Percentiles rank a stretch among this genome's conserved stretches.
phyloP scores from a whole-genome alignment of 2,329 filamentous ascomycete species.

The Fusarium sp. region DNA sequence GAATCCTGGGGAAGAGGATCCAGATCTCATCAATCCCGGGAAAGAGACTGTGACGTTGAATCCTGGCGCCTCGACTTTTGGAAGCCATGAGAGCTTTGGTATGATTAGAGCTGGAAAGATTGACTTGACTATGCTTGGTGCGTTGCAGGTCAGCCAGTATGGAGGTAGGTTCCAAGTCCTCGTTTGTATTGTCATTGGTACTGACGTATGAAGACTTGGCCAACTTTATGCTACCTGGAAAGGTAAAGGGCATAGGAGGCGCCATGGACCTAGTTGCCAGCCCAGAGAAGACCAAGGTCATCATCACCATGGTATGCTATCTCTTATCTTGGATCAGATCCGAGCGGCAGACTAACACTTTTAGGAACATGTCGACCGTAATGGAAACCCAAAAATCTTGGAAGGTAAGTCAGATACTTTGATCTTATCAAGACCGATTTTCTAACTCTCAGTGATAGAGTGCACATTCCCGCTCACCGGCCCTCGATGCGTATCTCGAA shows the following conservation, averaged over 20 bases:
- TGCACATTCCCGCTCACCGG: slow-evolving; percentile 91
- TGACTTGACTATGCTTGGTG: slow-evolving; percentile 85
- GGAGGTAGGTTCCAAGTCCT: no score
- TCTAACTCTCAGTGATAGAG: slow-evolving; percentile 14
- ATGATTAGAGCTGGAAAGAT: slow-evolving; percentile 88
- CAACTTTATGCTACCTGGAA: slow-evolving; percentile 91
- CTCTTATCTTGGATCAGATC: background rate
- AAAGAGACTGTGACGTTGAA: slow-evolving; percentile 89
- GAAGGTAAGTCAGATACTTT: slow-evolving; percentile 63
- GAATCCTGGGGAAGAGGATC: slow-evolving; percentile 77
- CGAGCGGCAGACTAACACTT: background rate
- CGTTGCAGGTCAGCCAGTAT: slow-evolving; percentile 82
- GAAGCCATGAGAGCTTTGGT: slow-evolving; percentile 80
- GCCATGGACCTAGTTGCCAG: slow-evolving; percentile 94
- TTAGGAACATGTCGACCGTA: slow-evolving; percentile 87
- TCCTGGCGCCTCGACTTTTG: slow-evolving; percentile 80
- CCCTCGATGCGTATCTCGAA: slow-evolving; percentile 82
- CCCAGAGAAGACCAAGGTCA: slow-evolving; percentile 84
- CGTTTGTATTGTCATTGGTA: no score
- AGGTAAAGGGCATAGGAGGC: slow-evolving; percentile 91
- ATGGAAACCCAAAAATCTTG: slow-evolving; percentile 89
- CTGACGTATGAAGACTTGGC: slow-evolving; percentile 68
- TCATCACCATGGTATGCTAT: slow-evolving; percentile 87
- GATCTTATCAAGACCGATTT: background rate
- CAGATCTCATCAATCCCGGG: slow-evolving; percentile 89